A percentile compares a stretch with the other conserved stretches of the same genome.
These are phyloP conservation scores for Cercospora sp. DNA, from an alignment of 2,329 filamentous ascomycete species.

Conservation along the genomic window DNA sequence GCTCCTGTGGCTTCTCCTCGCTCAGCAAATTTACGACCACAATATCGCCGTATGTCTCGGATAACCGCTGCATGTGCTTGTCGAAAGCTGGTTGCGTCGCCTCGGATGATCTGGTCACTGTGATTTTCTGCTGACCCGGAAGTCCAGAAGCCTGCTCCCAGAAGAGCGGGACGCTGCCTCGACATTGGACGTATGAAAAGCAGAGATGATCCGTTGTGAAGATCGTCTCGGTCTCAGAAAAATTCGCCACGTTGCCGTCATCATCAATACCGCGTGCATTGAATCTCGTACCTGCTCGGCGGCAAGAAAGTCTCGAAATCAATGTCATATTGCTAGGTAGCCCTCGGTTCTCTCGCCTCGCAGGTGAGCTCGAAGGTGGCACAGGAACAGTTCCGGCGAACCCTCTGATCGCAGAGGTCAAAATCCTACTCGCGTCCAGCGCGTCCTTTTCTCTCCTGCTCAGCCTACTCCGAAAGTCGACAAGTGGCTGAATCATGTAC, in stretches of 20 bases:
- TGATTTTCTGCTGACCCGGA: conserved; percentile 92
- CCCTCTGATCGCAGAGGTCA: conserved; percentile 91
- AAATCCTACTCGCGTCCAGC: conserved; percentile 81
- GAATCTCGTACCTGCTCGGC: conserved; percentile 89
- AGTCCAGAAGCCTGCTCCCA: conserved; percentile 93
- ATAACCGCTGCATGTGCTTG: conserved; percentile 87
- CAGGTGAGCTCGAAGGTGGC: conserved; percentile 71
- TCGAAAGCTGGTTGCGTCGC: conserved; percentile 94
- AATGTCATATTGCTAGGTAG: conserved; percentile 82
- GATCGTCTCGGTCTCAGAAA: conserved; percentile 95
- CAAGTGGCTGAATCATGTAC: conserved; percentile 92
- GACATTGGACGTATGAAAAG: conserved; percentile 91
- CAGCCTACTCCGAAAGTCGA: conserved; percentile 82
- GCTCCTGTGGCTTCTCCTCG: conserved; percentile 80
- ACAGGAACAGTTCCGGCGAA: conserved; percentile 87
- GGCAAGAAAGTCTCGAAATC: conserved; percentile 87
- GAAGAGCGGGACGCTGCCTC: conserved; percentile 92
- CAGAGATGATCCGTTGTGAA: conserved; percentile 78
- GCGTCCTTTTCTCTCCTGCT: conserved; percentile 71
- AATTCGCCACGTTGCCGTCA: conserved; percentile 95
- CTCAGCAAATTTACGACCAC: conserved; percentile 95
- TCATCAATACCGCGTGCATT: conserved; percentile 98
- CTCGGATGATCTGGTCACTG: conserved; percentile 81
- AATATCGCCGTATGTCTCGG: conserved; percentile 82
- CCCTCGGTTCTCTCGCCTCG: conserved; percentile 65